Base-by-base conservation (phyloP, 257 asterid genomes). In the Solanum pimpinellifolium region DNA sequence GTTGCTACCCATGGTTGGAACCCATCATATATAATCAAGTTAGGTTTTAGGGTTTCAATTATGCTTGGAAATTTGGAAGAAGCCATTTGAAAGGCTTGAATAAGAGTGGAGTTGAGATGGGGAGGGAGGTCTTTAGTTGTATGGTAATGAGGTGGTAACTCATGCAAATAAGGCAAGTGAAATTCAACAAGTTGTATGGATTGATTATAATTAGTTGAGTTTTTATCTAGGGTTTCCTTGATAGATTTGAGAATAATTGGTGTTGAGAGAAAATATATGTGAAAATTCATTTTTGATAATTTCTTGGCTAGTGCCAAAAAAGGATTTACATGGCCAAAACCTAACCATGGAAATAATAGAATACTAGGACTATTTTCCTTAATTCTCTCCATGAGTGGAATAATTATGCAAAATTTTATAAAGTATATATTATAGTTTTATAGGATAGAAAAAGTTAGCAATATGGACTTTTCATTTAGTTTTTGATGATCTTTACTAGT, bases 91-190 rank as follows among this genome's bases (percentile, higher is more conserved):
- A 93, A 87, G 72, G 92, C 91, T 21, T 59, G 77, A n/a, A 14
- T 49, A 83, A 92, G 93, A 68, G 91, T 49, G 84, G 91, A 20
- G 27, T 86, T 88, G 69, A 94, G 94, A 83, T 84, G 65, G 56
- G 88, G 90, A 4, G 97, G 97, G 44, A 92, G 94, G 78, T 88
- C 93, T 31, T 92, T 92, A 78, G 95, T 93, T 39, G 94, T 93
- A 87, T 91, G 94, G 59, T 66, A 39, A 4, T 74, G 87, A 75
- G 94, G 90, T 16, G 95, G 95, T 23, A 94, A 90, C 3, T 87
- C 88, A 0, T 92, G 92, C 11, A 59, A 44, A 2, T 73, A 80
- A 1, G 91, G 93, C 5, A 92, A 90, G 4, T 83, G 93, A 39
- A 92, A 90, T 27, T 88, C 91, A 25, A 92, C 87, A 4, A 88